Evolutionary conservation across 176 grass and related monocot species (phyloP).

Genomic region (Musa schizocarpa): DNA sequence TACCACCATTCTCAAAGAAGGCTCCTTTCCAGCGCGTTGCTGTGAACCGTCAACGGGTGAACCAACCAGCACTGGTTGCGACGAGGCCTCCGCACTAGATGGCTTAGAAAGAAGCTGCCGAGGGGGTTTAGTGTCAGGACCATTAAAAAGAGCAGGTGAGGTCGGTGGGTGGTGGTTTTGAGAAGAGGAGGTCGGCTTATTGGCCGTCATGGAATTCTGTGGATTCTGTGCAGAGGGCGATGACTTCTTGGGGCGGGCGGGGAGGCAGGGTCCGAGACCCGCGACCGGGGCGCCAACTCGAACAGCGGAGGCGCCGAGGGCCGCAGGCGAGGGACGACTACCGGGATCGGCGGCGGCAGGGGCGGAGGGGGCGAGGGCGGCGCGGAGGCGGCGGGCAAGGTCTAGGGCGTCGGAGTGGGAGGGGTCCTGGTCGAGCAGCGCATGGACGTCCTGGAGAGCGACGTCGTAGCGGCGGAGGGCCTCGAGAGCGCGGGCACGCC

Average conservation of each 20-base stretch:
- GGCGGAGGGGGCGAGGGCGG: conserved; percentile 35
- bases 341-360: conserved; percentile 11
- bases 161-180: conserved; percentile 20
- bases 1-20: background rate
- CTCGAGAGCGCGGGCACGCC: conserved; percentile 78
- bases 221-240: conserved; percentile 18
- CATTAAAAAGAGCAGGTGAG: conserved; percentile 15
- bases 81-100: conserved; percentile 27
- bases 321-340: conserved; percentile 50
- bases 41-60: conserved; percentile 7
- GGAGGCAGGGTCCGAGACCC: conserved; percentile 77
- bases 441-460: conserved; percentile 70
- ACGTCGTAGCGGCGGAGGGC: conserved; percentile 67
- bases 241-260: conserved; percentile 64
- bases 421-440: conserved; percentile 60
- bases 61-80: background rate
- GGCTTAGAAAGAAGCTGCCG: conserved; percentile 15
- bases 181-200: background rate
- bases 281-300: conserved; percentile 20
- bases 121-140: conserved; percentile 16
- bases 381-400: conserved; percentile 37
- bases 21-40: conserved; percentile 22
- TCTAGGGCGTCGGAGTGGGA: conserved; percentile 57
- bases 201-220: background rate
- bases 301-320: conserved; percentile 83